phyloP scores from a whole-genome alignment of 257 asterid genomes.

The Gentiana dahurica region DNA sequence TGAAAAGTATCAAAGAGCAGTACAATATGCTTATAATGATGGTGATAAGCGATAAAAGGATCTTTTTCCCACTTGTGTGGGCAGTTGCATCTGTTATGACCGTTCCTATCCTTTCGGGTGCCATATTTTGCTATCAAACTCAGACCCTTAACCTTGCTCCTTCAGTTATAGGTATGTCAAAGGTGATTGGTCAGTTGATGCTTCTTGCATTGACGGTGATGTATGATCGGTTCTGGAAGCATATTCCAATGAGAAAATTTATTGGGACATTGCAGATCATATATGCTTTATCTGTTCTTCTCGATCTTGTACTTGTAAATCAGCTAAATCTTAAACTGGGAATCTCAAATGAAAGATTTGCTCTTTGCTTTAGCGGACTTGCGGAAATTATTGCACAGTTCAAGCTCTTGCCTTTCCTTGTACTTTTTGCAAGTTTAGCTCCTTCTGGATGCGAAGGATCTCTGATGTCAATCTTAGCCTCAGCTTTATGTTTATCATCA shows the following conservation, averaged over 20 bases:
- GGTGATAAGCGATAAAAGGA: slow-evolving; percentile 38
- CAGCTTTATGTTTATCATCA: slow-evolving; percentile 61
- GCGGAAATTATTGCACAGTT: slow-evolving; percentile 76
- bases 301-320: slow-evolving; percentile 59
- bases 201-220: slow-evolving; percentile 49
- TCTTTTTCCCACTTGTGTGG: slow-evolving; percentile 58
- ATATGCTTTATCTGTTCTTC: slow-evolving; percentile 62
- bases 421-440: slow-evolving; percentile 67
- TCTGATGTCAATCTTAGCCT: slow-evolving; percentile 62
- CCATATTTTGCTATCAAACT: slow-evolving; percentile 79
- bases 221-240: slow-evolving; percentile 48
- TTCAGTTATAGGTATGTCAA: slow-evolving; percentile 66
- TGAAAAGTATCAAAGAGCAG: slow-evolving; percentile 34
- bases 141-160: slow-evolving; percentile 64
- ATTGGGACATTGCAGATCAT: slow-evolving; percentile 32
- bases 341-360: slow-evolving; percentile 61
- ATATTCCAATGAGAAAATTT: slow-evolving; percentile 45
- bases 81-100: slow-evolving; percentile 41
- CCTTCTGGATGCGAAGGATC: slow-evolving; percentile 83
- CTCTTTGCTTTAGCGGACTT: slow-evolving; percentile 68
- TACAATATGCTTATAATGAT: slow-evolving; percentile 39
- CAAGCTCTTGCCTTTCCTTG: slow-evolving; percentile 68
- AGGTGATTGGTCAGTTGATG: slow-evolving; percentile 70
- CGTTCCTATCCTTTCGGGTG: slow-evolving; percentile 66
- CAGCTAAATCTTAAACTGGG: slow-evolving; percentile 51